Base-by-base conservation (phyloP, 2,329 filamentous ascomycete species). In the Claviceps sp. region DNA sequence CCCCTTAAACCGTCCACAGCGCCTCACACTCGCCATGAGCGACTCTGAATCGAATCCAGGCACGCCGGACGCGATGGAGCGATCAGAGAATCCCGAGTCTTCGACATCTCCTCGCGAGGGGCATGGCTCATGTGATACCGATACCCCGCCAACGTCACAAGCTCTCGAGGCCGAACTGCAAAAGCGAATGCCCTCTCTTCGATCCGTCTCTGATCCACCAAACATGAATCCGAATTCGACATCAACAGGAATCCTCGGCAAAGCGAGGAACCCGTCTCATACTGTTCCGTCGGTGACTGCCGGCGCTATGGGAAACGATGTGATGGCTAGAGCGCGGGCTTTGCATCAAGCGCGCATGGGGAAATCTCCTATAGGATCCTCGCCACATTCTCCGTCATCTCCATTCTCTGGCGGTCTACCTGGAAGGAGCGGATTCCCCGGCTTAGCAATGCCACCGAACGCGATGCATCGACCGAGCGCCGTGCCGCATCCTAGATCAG, bases 211-310 rank as follows among this genome's bases (percentile, higher is more conserved):
- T 50, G 78, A 83, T 48, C 70, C 81, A 20, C 70, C 73, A 56
- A 72, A 70, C 51, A 89, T 95, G 80, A 87, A 80, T 52, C 71
- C 85, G 6, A 89, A 82, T n/a, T 95, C 89, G n/a, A 93, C 85
- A 29, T 83, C 87, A 42, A 73, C 90, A 4, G 88, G 88, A 42
- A 78, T 86, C 53, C 71, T 95, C 61, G 88, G 83, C 66, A 79
- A 70, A 57, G 80, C 78, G 4, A 72, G 80, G 53, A 72, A 77
- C 47, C 80, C 78, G 3, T 63, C 68, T 20, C 68, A 69, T 14
- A 62, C 68, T 11, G 62, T 71, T 4, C 64, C 68, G 22, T 65
- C 64, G 50, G 64, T 68, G 50, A 61, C 60, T 40, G 59, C 45
- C 20, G 43, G 61, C 46, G 61, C 62, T 20, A 63, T 70, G 56